Base-by-base conservation (phyloP, 345 rosid genomes). In the Rhizophora mangle region DNA sequence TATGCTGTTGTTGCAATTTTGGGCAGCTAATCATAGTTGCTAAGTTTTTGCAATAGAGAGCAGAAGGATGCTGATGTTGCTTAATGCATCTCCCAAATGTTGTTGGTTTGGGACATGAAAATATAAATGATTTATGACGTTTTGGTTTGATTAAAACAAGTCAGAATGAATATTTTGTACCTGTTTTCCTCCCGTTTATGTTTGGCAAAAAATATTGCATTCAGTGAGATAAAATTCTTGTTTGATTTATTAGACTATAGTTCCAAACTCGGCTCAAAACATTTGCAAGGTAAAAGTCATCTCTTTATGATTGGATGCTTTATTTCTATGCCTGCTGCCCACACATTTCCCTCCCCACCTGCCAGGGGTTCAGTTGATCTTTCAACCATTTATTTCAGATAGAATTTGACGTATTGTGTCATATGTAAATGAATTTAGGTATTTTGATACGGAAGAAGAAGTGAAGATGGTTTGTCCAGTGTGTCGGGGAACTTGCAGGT, bases 401-500 rank as follows among this genome's bases (percentile, higher is more conserved):
- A 22, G 60, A 62, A 47, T 71, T 24, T 49, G 52, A 34, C 21
- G 56, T 53, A 30, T 68, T 56, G 46, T 29, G 58, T 62, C 47
- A 49, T 39, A 47, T 76, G 65, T 5, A 19, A 80, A 76, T 81
- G 78, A 70, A 70, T 70, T 56, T 75, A 89, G 94, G 85, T 86
- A 85, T 73, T 81, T 78, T 67, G 77, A 82, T 66, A 81, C 80
- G n/a, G 83, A 64, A 71, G 93, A 95, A 82, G 93, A 92, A 79
- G 91, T 95, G 70, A 82, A 81, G 84, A 82, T 64, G 73, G 82
- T 82, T 51, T 95, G 99, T 73, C 98, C 98, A 59, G 93, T 90
- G 20, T 95, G 99, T 69, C 82, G 83, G 74, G 89, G 88, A 79
- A 80, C 85, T 67, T 92, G 99, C 77, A 67, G 88, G 78, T 95